These are phyloP conservation scores for Panicum hallii DNA, from an alignment of 202 grass and related monocot species.

Conservation along the genomic window DNA sequence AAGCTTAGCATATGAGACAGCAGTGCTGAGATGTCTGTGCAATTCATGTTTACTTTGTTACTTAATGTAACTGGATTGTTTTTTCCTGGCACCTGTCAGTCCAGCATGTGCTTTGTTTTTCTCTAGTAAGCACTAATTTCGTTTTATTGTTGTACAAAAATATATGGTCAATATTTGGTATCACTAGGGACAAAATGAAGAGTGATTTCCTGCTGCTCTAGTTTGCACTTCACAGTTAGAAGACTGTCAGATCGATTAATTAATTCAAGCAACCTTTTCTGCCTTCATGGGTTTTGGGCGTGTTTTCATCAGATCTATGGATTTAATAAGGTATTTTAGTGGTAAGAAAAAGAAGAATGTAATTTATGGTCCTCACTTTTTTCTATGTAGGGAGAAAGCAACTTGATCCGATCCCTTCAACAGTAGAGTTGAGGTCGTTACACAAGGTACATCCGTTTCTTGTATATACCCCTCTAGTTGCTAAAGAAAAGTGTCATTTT, in stretches of 20 bases:
- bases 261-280: constrained; percentile 24
- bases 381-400: constrained; percentile 23
- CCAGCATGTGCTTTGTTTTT: background rate
- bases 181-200: constrained; percentile 17
- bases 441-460: constrained; percentile 31
- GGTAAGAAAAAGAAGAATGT: background rate
- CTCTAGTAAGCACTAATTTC: background rate
- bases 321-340: background rate
- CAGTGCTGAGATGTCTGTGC: background rate
- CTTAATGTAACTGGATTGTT: background rate
- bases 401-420: constrained; percentile 26
- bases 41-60: background rate
- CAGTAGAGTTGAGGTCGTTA: constrained; percentile 36
- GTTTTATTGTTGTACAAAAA: background rate
- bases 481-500: background rate
- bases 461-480: background rate
- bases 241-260: background rate
- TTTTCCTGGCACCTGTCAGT: background rate
- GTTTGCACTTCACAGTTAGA: background rate
- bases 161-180: background rate
- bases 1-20: background rate
- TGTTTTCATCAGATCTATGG: background rate
- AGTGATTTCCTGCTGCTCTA: constrained; percentile 13
- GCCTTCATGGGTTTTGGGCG: constrained; percentile 18
- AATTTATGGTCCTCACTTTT: constrained; percentile 36